Conservation (phyloP, 2,329 filamentous ascomycete genomes). For the Metarhizium robertsii region DNA sequence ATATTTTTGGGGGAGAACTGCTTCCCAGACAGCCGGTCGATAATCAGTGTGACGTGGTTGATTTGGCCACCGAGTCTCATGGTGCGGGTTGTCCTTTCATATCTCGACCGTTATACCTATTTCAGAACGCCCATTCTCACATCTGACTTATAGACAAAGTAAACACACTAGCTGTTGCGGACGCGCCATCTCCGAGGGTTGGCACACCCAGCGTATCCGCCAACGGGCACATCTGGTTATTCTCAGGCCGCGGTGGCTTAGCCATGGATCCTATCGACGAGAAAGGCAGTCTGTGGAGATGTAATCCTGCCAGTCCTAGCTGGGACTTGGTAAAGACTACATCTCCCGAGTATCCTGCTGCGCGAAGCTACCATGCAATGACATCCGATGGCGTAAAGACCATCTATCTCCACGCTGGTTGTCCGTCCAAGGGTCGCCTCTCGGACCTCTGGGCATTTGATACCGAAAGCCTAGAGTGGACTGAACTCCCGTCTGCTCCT, state of each 20-base stretch:
- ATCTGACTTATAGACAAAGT: too few relatives aligned
- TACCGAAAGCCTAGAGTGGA: too few relatives aligned
- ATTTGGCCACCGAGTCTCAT: too few relatives aligned
- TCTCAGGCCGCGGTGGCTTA: slow-evolving; percentile 52
- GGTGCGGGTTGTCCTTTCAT: too few relatives aligned
- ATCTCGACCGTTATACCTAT: too few relatives aligned
- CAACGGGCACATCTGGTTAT: slow-evolving; percentile 41
- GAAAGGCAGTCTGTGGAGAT: slow-evolving; percentile 46
- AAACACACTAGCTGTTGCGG: too few relatives aligned
- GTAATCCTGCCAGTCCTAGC: slow-evolving; percentile 23
- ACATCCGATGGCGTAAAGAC: slow-evolving; percentile 28
- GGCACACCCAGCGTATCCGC: too few relatives aligned
- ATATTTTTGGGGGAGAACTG: slow-evolving; percentile 43
- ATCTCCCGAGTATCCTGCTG: slow-evolving; percentile 28
- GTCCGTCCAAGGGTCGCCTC: slow-evolving; percentile 45
- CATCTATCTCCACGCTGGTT: slow-evolving; percentile 53
- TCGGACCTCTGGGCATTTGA: slow-evolving; percentile 27
- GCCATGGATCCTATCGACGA: slow-evolving; percentile 54
- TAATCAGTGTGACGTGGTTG: slow-evolving; percentile 30
- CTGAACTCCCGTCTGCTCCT: too few relatives aligned
- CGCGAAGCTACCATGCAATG: slow-evolving; percentile 48
- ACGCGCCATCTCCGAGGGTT: too few relatives aligned
- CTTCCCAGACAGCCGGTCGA: slow-evolving; percentile 40
- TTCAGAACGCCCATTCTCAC: too few relatives aligned
- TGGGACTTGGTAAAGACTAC: slow-evolving; percentile 36